Percentiles rank a stretch among this genome's conserved stretches.
Evolutionary conservation across 2,329 filamentous ascomycete genomes (phyloP).

Genomic region (Albifimbria verrucaria): DNA sequence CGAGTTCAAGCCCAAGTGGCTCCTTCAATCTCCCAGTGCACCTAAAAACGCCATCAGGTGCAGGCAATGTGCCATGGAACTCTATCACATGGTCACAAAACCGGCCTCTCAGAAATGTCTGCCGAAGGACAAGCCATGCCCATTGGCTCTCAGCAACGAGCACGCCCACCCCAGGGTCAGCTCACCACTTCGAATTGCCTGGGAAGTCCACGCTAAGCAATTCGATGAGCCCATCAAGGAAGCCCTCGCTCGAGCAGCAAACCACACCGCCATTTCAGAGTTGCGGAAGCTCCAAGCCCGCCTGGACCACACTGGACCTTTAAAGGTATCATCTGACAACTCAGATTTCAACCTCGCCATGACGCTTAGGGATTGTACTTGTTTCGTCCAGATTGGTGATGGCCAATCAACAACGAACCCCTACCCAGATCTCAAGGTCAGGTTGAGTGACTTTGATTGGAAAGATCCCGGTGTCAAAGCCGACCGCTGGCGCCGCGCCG

Average conservation of each 20-base stretch:
- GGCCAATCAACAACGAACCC: constrained; percentile 8
- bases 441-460: constrained; percentile 73
- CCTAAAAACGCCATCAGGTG: constrained; percentile 62
- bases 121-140: constrained; percentile 53
- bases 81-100: constrained; percentile 31
- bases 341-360: constrained; percentile 65
- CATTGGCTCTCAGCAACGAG: constrained; percentile 58
- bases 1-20: constrained; percentile 86
- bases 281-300: constrained; percentile 35
- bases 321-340: constrained; percentile 36
- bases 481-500: constrained; percentile 64
- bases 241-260: constrained; percentile 16
- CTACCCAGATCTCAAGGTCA: constrained; percentile 43
- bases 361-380: constrained; percentile 77
- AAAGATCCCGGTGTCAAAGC: constrained; percentile 68
- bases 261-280: constrained; percentile 30
- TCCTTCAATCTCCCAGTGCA: constrained; percentile 70
- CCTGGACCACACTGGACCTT: constrained; percentile 41
- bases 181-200: constrained; percentile 37
- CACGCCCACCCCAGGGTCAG: constrained; percentile 40
- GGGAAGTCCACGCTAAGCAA: constrained; percentile 24
- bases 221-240: constrained; percentile 19
- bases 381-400: constrained; percentile 60
- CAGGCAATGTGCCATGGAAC: constrained; percentile 65
- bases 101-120: constrained; percentile 27